phyloP scores from a whole-genome alignment of 2,329 filamentous ascomycete species.

The Pyricularia sp. region DNA sequence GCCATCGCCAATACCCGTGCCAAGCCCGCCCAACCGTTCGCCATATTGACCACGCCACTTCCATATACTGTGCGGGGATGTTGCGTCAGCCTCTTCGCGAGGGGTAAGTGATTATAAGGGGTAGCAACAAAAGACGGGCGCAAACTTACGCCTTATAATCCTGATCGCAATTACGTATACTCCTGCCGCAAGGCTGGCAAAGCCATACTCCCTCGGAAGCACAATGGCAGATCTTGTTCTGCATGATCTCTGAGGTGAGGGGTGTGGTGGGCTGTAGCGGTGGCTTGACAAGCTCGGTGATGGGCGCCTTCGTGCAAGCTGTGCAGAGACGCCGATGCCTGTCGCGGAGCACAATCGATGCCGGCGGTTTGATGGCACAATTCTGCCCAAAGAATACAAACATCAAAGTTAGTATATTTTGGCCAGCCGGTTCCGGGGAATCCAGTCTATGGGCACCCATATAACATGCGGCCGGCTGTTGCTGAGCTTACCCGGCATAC shows the following conservation, averaged over 20 bases:
- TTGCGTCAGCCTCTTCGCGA: neutral
- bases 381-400: slow-evolving; percentile 47
- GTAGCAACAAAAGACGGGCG: slow-evolving; percentile 2
- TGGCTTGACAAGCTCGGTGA: slow-evolving; percentile 43
- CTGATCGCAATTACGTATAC: slow-evolving; percentile 50
- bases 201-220: slow-evolving; percentile 62
- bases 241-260: slow-evolving; percentile 46
- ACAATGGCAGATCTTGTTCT: slow-evolving; percentile 44
- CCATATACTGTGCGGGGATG: slow-evolving; percentile 52
- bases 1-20: slow-evolving; percentile 81
- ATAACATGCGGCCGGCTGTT: neutral
- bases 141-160: slow-evolving; percentile 45
- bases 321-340: slow-evolving; percentile 76
- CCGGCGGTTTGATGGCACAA: slow-evolving; percentile 77
- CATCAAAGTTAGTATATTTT: neutral
- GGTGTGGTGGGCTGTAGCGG: slow-evolving; percentile 33
- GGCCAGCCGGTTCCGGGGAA: neutral
- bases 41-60: slow-evolving; percentile 82
- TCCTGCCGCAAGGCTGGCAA: slow-evolving; percentile 73
- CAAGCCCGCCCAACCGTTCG: slow-evolving; percentile 68
- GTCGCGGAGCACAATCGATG: slow-evolving; percentile 54
- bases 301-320: slow-evolving; percentile 62
- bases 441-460: neutral
- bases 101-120: neutral
- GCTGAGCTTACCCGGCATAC: slow-evolving; percentile 65